phyloP scores from a whole-genome alignment of 805 yeast species.

The Candida ipomoeae region DNA sequence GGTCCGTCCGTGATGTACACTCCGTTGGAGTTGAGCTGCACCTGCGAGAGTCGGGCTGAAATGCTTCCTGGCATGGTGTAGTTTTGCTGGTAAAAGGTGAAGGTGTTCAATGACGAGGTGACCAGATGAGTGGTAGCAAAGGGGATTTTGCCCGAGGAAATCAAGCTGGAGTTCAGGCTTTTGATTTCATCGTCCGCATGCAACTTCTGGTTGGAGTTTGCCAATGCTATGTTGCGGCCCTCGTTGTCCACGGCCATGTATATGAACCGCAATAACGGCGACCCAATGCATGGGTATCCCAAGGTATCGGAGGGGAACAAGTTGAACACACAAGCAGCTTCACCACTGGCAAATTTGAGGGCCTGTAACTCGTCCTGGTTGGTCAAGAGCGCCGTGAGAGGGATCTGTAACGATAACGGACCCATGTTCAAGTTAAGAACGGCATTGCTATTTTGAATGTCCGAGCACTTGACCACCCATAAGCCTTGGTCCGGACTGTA shows the following conservation, averaged over 20 bases:
- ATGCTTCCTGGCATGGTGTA: slow-evolving; percentile 10
- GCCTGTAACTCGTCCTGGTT: slow-evolving; percentile 33
- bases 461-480: slow-evolving; percentile 64
- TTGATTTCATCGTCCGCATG: slow-evolving; percentile 4
- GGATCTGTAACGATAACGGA: slow-evolving; percentile 45
- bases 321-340: slow-evolving; percentile 52
- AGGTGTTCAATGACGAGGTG: slow-evolving; percentile 3
- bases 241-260: slow-evolving; percentile 66
- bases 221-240: slow-evolving; percentile 52
- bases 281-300: slow-evolving; percentile 57
- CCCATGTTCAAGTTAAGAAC: slow-evolving; percentile 51
- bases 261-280: slow-evolving; percentile 48
- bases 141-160: slow-evolving; percentile 46
- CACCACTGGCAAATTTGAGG: slow-evolving; percentile 51
- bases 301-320: slow-evolving; percentile 44
- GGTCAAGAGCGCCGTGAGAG: slow-evolving; percentile 41
- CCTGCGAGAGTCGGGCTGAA: slow-evolving; percentile 27
- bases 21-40: slow-evolving; percentile 25
- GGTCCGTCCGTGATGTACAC: slow-evolving; percentile 22
- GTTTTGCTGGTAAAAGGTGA: slow-evolving; percentile 12
- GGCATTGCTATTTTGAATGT: slow-evolving; percentile 45
- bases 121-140: slow-evolving; percentile 33
- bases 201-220: slow-evolving; percentile 36
- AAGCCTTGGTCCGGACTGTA: slow-evolving; percentile 42
- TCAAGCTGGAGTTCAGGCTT: slow-evolving; percentile 22